Evolutionary conservation across 2,329 filamentous ascomycete genomes (phyloP), one percentile per base, ranked within the genome.

Genomic region (Arthroderma uncinatum): DNA sequence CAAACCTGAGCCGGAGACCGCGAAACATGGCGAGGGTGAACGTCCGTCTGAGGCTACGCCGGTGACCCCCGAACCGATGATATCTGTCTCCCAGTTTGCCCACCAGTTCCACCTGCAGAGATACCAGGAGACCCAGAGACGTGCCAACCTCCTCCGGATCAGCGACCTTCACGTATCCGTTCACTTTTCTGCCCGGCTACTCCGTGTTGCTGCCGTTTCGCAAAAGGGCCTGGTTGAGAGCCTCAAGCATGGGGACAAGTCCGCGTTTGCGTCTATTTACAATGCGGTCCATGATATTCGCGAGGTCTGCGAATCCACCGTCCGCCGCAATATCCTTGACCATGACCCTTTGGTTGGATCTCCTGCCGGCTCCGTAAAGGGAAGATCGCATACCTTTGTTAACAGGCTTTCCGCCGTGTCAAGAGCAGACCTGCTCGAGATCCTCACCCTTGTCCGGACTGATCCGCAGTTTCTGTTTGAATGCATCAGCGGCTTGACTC

Each of bases 391-490:
- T 56, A 70, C 70, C 59, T 75, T 76, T 60, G 70, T 74, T 57
- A 64, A 86, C 68, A 84, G 90, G 66, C 81, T 97, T 53, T 87
- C 90, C 54, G 77, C 82, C 57, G 83, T 86, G 61, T 83, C 89
- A 57, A 79, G 88, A 67, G 82, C 89, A 60, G 82, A 85, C 44
- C 82, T 96, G 59, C 70, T 96, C 58, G 82, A 83, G 61, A 92
- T 97, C 67, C 74, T 97, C 64, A 85, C 82, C 53, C 82, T 89
- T 71, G 81, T 96, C 61, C 84, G 92, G 64, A 90, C 86, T 61
- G 91, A 95, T 69, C 85, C 89, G 37, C 84, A 91, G 66, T 97
- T 94, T 72, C 72, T 98, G 70, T 89, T 92, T 66, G 84, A 87
- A 62, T 83, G 91, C 62, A 80, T 98, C 62, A 84, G 83, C 68